Conservation (phyloP, 2,329 filamentous ascomycete genomes). For the Diplodia scrobiculata region DNA sequence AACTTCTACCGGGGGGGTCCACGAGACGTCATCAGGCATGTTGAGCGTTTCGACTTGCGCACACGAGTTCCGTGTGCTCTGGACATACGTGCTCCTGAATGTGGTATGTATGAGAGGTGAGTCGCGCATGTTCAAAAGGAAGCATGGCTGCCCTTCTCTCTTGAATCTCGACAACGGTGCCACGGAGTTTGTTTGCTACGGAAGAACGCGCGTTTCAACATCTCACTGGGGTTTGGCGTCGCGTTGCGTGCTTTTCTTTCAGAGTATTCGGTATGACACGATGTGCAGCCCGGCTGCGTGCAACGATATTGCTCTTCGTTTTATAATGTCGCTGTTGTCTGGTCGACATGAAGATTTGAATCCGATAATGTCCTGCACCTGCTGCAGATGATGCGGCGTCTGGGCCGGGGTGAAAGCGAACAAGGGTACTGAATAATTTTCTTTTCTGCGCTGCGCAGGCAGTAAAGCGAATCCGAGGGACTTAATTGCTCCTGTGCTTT, state of each 20-base stretch:
- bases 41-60: background rate
- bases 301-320: background rate
- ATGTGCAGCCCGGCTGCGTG: background rate
- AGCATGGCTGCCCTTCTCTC: background rate
- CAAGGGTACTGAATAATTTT: background rate
- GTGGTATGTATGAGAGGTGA: background rate
- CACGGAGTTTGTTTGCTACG: background rate
- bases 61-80: background rate
- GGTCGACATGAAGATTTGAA: background rate
- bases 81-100: background rate
- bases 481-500: too few relatives aligned
- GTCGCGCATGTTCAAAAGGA: background rate
- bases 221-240: too few relatives aligned
- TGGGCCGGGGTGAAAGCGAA: background rate
- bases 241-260: background rate
- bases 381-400: background rate
- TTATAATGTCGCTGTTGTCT: background rate
- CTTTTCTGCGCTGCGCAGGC: background rate
- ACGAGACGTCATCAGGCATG: too few relatives aligned
- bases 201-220: background rate
- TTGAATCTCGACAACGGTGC: background rate
- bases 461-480: too few relatives aligned
- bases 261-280: background rate
- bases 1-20: too few relatives aligned
- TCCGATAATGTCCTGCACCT: background rate